Evolutionary conservation across 257 asterid species (phyloP).

Genomic region (Solanum dulcamara): DNA sequence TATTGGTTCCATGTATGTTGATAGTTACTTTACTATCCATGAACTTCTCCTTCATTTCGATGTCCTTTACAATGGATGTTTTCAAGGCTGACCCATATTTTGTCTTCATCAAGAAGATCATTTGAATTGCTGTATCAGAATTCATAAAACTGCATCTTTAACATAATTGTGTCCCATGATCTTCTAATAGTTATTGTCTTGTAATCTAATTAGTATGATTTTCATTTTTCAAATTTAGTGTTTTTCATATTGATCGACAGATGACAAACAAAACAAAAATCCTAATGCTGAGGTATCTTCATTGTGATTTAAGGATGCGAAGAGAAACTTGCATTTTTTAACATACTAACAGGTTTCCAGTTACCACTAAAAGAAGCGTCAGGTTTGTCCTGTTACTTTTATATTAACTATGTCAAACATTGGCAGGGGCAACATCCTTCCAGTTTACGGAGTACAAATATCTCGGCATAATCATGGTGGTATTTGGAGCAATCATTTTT

Average conservation of each 20-base stretch:
- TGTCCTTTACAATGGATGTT: neutral
- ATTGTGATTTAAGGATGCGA: neutral
- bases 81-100: neutral
- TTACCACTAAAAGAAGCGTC: neutral
- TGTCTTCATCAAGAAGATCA: neutral
- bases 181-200: neutral
- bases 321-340: neutral
- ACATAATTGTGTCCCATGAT: neutral
- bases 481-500: constrained; percentile 34
- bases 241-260: neutral
- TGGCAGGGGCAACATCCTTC: constrained; percentile 44
- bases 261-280: neutral
- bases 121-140: neutral
- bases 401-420: neutral
- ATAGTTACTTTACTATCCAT: neutral
- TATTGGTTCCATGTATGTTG: neutral
- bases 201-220: neutral
- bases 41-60: neutral
- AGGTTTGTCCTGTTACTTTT: neutral
- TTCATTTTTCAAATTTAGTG: neutral
- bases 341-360: neutral
- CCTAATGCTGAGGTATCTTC: neutral
- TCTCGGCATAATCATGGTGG: constrained; percentile 39
- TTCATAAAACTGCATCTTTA: neutral
- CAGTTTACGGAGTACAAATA: constrained; percentile 36